Conservation (phyloP, 768 basidiomycete genomes). For the Leccinum fibrillosum region DNA sequence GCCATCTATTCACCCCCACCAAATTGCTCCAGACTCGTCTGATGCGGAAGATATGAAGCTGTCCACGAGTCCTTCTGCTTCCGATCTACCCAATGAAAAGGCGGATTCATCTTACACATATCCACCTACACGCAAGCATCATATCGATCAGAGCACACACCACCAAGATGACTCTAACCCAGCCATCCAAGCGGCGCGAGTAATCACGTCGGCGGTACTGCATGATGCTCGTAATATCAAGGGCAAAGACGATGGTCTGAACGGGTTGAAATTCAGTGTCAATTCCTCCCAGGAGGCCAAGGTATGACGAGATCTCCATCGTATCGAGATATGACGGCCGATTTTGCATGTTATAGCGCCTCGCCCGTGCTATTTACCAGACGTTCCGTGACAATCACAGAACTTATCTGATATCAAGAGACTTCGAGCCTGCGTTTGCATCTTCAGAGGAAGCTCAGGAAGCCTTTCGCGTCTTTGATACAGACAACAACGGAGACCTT, state of each 20-base stretch:
- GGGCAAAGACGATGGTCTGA: conserved; percentile 44
- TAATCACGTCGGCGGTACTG: conserved; percentile 62
- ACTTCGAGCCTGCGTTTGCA: conserved; percentile 68
- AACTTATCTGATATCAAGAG: conserved; percentile 59
- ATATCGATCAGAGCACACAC: conserved; percentile 16
- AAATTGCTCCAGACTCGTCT: conserved; percentile 4
- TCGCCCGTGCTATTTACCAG: conserved; percentile 65
- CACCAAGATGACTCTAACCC: conserved; percentile 37
- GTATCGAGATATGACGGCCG: not conserved
- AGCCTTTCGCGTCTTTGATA: conserved; percentile 76
- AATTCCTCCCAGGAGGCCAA: conserved; percentile 65
- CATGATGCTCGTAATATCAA: conserved; percentile 74
- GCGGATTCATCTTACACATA: conserved; percentile 33
- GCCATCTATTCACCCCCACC: conserved; percentile 1
- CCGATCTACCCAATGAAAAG: conserved; percentile 5
- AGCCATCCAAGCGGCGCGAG: conserved; percentile 57
- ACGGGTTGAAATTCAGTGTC: conserved; percentile 49
- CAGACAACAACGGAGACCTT: conserved; percentile 74
- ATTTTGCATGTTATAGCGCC: conserved; percentile 40
- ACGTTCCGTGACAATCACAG: conserved; percentile 56
- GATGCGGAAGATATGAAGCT: conserved; percentile 10
- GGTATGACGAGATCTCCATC: conserved; percentile 30
- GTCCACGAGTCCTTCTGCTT: conserved; percentile 3
- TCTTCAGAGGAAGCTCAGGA: conserved; percentile 52
- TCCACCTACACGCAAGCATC: conserved; percentile 32